Evolutionary conservation across 2,329 filamentous ascomycete species (phyloP).

Genomic region (Trichothecium sympodiale): DNA sequence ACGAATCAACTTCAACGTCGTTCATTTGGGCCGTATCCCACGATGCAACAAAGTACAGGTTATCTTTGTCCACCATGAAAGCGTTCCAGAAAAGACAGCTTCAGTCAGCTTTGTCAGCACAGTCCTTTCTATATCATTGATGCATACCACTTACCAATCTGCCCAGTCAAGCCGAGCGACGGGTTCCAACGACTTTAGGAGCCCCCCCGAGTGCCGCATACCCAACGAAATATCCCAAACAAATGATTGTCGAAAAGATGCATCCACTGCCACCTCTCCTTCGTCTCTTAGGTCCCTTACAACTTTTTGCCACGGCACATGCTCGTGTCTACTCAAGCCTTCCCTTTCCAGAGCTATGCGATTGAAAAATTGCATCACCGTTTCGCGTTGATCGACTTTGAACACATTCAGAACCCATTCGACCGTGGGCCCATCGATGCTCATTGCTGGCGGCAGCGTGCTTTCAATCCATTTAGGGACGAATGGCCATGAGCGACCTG

Average conservation of each 20-base stretch:
- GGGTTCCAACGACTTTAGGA: conserved; percentile 15
- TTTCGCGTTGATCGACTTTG: conserved; percentile 14
- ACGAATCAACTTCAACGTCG: conserved; percentile 16
- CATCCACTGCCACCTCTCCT: conserved; percentile 17
- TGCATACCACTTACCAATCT: conserved; percentile 23
- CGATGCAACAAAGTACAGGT: conserved; percentile 23
- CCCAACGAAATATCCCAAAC: conserved; percentile 26
- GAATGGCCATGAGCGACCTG: conserved; percentile 25
- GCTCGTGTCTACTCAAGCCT: conserved; percentile 14
- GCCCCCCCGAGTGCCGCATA: conserved; percentile 10
- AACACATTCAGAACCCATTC: conserved; percentile 24
- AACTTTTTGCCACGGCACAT: conserved; percentile 23
- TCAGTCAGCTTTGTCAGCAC: no score
- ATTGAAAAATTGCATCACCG: conserved; percentile 14
- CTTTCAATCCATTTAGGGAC: conserved; percentile 21
- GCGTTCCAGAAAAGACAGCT: conserved; percentile 28
- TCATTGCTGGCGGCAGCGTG: conserved; percentile 22
- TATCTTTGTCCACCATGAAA: conserved; percentile 20
- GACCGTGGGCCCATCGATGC: conserved; percentile 24
- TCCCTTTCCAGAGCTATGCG: conserved; percentile 15
- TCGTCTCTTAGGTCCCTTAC: conserved; percentile 20
- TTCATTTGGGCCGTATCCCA: conserved; percentile 30
- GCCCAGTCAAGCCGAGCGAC: conserved; percentile 24
- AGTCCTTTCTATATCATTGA: no score
- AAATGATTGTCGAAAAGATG: conserved; percentile 24